phyloP scores from a whole-genome alignment of 768 basidiomycete species.

The Fistulinella prunicolor region DNA sequence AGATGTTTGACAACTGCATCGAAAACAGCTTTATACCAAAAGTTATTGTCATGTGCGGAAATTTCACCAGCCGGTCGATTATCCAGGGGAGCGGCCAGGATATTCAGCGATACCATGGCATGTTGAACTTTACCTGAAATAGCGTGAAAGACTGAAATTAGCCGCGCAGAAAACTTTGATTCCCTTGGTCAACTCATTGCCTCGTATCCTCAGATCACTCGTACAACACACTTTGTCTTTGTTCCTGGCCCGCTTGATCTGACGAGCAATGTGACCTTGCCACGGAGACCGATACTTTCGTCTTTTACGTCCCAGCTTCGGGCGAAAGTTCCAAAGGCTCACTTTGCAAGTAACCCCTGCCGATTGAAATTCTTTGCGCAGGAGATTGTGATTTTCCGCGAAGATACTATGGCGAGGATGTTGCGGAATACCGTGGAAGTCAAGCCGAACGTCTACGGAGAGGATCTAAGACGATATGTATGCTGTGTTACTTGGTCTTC shows the following conservation, averaged over 20 bases:
- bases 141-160: slow-evolving; percentile 1
- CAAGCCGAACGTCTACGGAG: slow-evolving; percentile 73
- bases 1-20: slow-evolving; percentile 87
- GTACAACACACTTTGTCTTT: slow-evolving; percentile 85
- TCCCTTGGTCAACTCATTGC: slow-evolving; percentile 80
- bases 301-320: slow-evolving; percentile 69
- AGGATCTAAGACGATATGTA: slow-evolving; percentile 87
- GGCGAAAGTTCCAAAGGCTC: slow-evolving; percentile 70
- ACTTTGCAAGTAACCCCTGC: slow-evolving; percentile 89
- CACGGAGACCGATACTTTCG: slow-evolving; percentile 77
- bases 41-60: slow-evolving; percentile 90
- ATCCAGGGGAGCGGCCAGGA: slow-evolving; percentile 74
- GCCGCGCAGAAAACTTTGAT: slow-evolving; percentile 79
- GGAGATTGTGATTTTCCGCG: slow-evolving; percentile 91
- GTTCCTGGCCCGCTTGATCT: slow-evolving; percentile 94
- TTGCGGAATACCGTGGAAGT: slow-evolving; percentile 87
- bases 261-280: slow-evolving; percentile 74
- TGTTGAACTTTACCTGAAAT: background rate
- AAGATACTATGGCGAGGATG: slow-evolving; percentile 93
- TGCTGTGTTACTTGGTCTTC: slow-evolving; percentile 28
- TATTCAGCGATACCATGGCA: slow-evolving; percentile 84
- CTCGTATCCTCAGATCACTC: slow-evolving; percentile 73
- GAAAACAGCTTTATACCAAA: slow-evolving; percentile 86
- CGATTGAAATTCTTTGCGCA: slow-evolving; percentile 93
- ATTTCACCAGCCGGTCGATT: slow-evolving; percentile 85